These are phyloP conservation scores for Plectranthus barbatus DNA, from an alignment of 257 asterid genomes.

Conservation along the genomic window DNA sequence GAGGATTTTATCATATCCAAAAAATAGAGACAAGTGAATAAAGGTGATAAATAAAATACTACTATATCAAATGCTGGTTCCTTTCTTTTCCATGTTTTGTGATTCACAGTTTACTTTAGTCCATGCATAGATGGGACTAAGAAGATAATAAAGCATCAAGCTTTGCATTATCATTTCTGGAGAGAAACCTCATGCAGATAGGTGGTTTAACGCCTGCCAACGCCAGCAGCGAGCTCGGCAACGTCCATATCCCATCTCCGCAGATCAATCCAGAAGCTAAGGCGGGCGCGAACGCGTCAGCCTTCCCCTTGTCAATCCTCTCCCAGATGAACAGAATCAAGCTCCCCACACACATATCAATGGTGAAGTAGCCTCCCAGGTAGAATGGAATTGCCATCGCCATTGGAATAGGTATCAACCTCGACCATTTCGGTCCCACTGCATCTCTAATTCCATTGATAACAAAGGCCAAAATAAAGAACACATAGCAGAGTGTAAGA, in stretches of 20 bases:
- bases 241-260: slow-evolving; percentile 81
- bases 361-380: slow-evolving; percentile 65
- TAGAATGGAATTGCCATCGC: slow-evolving; percentile 95
- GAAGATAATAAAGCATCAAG: too few species aligned
- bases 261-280: slow-evolving; percentile 88
- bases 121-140: too few species aligned
- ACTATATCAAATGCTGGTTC: background rate
- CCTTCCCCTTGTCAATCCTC: slow-evolving; percentile 58
- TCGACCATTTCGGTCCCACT: slow-evolving; percentile 45
- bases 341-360: slow-evolving; percentile 84
- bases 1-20: background rate
- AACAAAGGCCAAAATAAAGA: slow-evolving; percentile 50
- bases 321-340: slow-evolving; percentile 66
- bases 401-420: slow-evolving; percentile 79
- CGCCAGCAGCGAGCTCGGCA: slow-evolving; percentile 67
- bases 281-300: slow-evolving; percentile 80
- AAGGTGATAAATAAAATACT: background rate
- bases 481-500: slow-evolving; percentile 56
- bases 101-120: background rate
- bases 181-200: slow-evolving; percentile 76
- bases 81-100: background rate
- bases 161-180: slow-evolving; percentile 33
- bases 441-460: slow-evolving; percentile 55
- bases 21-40: background rate
- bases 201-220: slow-evolving; percentile 67